These are phyloP conservation scores for Arabidopsis arenosa DNA, from an alignment of 345 rosid species.

Conservation along the genomic window DNA sequence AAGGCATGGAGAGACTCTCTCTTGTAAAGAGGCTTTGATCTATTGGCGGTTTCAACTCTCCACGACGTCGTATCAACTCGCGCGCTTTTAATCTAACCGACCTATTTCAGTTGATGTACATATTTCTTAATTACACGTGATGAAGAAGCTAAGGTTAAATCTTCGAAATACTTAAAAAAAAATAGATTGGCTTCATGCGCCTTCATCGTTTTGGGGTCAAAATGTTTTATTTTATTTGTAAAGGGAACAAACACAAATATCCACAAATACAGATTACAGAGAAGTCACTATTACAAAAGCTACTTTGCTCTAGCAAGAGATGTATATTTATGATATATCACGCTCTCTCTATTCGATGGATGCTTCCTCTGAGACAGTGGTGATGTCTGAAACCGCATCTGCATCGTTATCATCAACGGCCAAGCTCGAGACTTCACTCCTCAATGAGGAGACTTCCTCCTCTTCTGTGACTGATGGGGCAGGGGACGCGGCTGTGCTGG, in stretches of 20 bases:
- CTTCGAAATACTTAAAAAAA: not conserved
- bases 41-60: not conserved
- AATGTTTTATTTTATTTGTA: not conserved
- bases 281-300: conserved; percentile 12
- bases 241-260: not conserved
- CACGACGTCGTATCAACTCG: conserved; percentile 18
- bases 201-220: not conserved
- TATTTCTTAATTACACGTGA: not conserved
- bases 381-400: conserved; percentile 65
- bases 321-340: not conserved
- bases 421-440: conserved; percentile 65
- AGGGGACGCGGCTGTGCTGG: conserved; percentile 67
- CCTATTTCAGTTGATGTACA: not conserved
- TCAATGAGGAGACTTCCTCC: conserved; percentile 69
- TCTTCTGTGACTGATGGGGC: conserved; percentile 72
- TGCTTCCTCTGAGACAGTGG: conserved; percentile 59
- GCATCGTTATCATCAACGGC: conserved; percentile 49
- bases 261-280: conserved; percentile 6
- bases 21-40: not conserved
- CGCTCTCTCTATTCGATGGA: conserved; percentile 25
- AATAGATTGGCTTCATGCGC: not conserved
- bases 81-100: not conserved
- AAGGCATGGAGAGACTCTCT: conserved; percentile 34
- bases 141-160: not conserved
- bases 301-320: conserved; percentile 15